Evolutionary conservation across 2,329 filamentous ascomycete genomes (phyloP).

Genomic region (Aureobasidium sp.): DNA sequence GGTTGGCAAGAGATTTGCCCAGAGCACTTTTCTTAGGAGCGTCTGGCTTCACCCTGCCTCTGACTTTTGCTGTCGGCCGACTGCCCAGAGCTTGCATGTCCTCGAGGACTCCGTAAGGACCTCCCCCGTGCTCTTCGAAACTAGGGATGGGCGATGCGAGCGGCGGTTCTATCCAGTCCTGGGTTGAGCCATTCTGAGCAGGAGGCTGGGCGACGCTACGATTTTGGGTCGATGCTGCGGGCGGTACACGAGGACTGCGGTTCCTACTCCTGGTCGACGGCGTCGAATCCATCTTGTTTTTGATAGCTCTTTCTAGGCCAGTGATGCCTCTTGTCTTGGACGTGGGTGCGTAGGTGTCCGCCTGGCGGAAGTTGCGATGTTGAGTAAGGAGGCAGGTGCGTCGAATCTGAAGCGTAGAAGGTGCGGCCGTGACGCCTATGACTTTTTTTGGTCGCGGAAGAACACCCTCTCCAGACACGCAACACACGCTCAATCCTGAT

Average conservation of each 20-base stretch:
- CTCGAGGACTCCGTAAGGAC: slow-evolving; percentile 67
- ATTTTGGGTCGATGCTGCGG: background rate
- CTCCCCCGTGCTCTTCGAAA: slow-evolving; percentile 68
- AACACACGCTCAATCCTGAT: background rate
- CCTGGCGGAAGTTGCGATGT: background rate
- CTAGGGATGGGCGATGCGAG: slow-evolving; percentile 52
- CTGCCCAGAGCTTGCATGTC: slow-evolving; percentile 77
- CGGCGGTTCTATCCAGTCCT: slow-evolving; percentile 46
- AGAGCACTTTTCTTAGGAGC: slow-evolving; percentile 34
- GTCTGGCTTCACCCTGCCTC: slow-evolving; percentile 43
- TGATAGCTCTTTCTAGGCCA: slow-evolving; percentile 4
- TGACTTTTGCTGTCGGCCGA: slow-evolving; percentile 55
- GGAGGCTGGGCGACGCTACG: background rate
- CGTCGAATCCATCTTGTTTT: slow-evolving; percentile 5
- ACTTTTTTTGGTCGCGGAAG: slow-evolving; percentile 2
- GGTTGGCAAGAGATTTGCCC: slow-evolving; percentile 33
- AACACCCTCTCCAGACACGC: background rate
- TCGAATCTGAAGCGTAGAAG: slow-evolving; percentile 3
- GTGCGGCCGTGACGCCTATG: slow-evolving; percentile 5
- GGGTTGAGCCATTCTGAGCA: background rate
- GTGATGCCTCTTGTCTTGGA: background rate
- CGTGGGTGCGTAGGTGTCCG: background rate
- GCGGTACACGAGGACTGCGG: slow-evolving; percentile 5
- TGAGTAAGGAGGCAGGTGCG: slow-evolving; percentile 3
- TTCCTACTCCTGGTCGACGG: slow-evolving; percentile 4